Percentiles rank a stretch among this genome's conserved stretches.
Conservation (phyloP, 2,329 filamentous ascomycete genomes). For the Calonectria pauciramosa region DNA sequence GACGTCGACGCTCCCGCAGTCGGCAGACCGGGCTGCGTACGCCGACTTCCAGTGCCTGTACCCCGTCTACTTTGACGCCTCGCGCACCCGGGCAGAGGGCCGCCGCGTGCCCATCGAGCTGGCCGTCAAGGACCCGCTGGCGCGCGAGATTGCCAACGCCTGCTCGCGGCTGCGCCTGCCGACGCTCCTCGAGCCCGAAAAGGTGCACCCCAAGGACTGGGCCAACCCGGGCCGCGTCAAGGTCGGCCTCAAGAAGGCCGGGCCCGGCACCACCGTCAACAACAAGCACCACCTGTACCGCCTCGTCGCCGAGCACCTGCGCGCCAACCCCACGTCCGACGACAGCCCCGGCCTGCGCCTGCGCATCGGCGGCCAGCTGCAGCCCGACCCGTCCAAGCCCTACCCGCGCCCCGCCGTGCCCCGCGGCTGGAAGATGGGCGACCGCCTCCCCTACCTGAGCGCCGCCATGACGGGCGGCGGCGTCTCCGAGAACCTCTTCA, state of each 20-base stretch:
- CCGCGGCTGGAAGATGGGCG: conserved; percentile 90
- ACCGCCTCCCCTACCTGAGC: conserved; percentile 87
- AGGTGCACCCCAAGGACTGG: conserved; percentile 97
- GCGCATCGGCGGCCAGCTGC: conserved; percentile 79
- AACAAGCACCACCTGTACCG: conserved; percentile 91
- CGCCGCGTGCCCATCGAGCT: conserved; percentile 80
- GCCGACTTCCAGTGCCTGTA: conserved; percentile 91
- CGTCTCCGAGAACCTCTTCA: conserved; percentile 92
- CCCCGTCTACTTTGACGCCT: conserved; percentile 92
- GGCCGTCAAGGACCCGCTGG: conserved; percentile 88
- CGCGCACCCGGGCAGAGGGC: conserved; percentile 81
- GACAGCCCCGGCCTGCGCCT: conserved; percentile 76
- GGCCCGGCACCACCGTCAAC: conserved; percentile 61
- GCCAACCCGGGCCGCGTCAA: conserved; percentile 93
- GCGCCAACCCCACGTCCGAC: conserved; percentile 82
- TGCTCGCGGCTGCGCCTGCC: conserved; percentile 78
- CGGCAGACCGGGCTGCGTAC: conserved; percentile 69
- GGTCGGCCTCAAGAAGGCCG: conserved; percentile 70
- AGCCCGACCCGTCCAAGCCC: conserved; percentile 72
- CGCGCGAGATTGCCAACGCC: conserved; percentile 90
- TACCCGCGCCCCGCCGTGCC: conserved; percentile 83
- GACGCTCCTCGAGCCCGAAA: conserved; percentile 89
- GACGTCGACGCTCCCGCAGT: conserved; percentile 47
- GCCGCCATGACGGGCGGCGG: conserved; percentile 93
- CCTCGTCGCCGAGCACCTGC: conserved; percentile 82